phyloP scores from a whole-genome alignment of 1,284 basidiomycete species.

The Puccinia coronata region DNA sequence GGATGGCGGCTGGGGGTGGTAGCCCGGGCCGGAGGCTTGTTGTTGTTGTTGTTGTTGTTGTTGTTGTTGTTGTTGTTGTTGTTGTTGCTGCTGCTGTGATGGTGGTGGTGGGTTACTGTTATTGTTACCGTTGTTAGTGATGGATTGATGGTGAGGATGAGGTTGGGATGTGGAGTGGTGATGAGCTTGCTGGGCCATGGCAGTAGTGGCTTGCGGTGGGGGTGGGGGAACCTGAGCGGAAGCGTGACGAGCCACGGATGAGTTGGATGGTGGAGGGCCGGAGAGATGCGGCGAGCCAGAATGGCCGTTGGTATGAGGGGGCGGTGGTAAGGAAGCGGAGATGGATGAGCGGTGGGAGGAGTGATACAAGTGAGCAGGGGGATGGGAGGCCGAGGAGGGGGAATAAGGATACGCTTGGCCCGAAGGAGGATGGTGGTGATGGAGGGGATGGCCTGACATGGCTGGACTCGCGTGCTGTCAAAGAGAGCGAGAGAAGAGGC shows the following conservation, averaged over 20 bases:
- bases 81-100: neutral
- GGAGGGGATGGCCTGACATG: conserved; percentile 32
- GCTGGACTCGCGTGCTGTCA: neutral
- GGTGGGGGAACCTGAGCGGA: conserved; percentile 1
- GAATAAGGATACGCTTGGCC: conserved; percentile 1
- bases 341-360: conserved; percentile 23
- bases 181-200: conserved; percentile 7
- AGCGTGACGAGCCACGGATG: neutral
- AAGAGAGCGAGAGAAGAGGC: neutral
- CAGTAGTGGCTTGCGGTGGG: neutral
- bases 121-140: no score
- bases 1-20: neutral
- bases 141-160: conserved; percentile 33
- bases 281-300: conserved; percentile 8
- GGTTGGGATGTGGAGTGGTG: conserved; percentile 15
- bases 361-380: neutral
- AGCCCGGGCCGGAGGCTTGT: neutral
- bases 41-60: conserved; percentile 22
- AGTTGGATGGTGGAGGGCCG: neutral
- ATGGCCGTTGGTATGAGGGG: conserved; percentile 25
- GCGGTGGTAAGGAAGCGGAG: conserved; percentile 1
- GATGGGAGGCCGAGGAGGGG: conserved; percentile 2
- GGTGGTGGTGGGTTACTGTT: neutral
- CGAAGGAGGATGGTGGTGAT: neutral
- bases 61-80: neutral